Evolutionary conservation across 768 basidiomycete species (phyloP), one percentile per base, ranked within the genome.

Genomic region (Amanita pallidorosea): DNA sequence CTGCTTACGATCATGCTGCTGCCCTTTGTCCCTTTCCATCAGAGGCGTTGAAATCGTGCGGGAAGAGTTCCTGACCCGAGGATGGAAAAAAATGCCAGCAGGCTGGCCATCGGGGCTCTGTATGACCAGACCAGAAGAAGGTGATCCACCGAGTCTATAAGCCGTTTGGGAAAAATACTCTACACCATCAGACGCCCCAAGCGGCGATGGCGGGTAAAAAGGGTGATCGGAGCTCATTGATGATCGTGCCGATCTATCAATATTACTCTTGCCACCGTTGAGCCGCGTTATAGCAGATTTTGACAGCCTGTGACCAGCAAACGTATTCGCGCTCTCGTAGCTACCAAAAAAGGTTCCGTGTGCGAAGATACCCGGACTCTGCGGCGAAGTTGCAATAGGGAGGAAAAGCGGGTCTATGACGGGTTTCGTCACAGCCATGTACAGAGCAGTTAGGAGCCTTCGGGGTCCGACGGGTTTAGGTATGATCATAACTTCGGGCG

Each of bases 391-490:
- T 0, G 95, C 95, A 55, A 91, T 98, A n/a, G 96, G 95, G 0
- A 79, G 67, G 60, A 98, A 96, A 64, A 84, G 87, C 0, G 94
- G 88, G 61, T 99, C 95, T 27, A 99, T 80, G 9, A 80, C 61
- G 0, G 96, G 94, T 56, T 83, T 88, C 7, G 79, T 86, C 45
- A 89, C 75, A 1, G 93, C 93, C 4, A 90, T 97, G 62, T 95
- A 87, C 15, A 99, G 71, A 22, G 93, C 87, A 18, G 93, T 94
- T 57, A 99, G 70, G 58, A 97, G 84, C 7, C 95, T 81, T 35
- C 95, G 81, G 6, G 96, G 96, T 4, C 96, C 95, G 15, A 88
- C 94, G 8, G 95, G 95, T 67, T 98, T 99, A 18, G 94, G 95
- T 35, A 98, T 85, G 57, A 99, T 90, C 77, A 98, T 88, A 25